These are phyloP conservation scores for Friedmanniomyces endolithicus DNA, from an alignment of 495 filamentous ascomycete genomes.

Conservation along the genomic window DNA sequence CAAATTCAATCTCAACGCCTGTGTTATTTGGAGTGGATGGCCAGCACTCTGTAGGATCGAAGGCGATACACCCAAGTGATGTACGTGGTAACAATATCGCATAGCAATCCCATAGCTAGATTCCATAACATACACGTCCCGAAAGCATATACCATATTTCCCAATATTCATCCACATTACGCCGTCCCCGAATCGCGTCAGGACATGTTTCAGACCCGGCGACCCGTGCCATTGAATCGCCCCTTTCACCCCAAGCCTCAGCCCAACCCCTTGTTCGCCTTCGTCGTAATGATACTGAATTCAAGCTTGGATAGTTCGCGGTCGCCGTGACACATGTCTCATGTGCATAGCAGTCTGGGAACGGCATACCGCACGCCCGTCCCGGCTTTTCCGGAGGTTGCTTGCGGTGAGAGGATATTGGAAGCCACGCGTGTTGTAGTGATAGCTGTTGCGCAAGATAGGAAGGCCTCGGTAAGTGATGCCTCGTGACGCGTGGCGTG, in stretches of 20 bases:
- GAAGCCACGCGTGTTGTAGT: neutral
- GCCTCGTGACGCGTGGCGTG: neutral
- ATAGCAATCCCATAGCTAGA: too few species aligned
- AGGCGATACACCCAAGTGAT: too few species aligned
- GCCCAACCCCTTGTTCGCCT: neutral
- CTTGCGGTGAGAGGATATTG: neutral
- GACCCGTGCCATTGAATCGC: too few species aligned
- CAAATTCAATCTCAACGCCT: too few species aligned
- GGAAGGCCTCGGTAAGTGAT: neutral
- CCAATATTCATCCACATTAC: neutral
- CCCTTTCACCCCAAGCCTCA: too few species aligned
- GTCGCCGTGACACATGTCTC: neutral
- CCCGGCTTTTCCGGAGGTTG: neutral
- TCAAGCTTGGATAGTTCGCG: neutral
- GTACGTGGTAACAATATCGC: too few species aligned
- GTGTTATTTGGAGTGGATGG: too few species aligned
- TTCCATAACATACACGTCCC: neutral
- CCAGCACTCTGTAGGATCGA: too few species aligned
- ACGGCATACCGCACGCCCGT: neutral
- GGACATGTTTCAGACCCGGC: neutral
- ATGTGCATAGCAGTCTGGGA: neutral
- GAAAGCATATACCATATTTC: neutral
- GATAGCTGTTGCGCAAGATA: neutral
- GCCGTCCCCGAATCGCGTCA: neutral
- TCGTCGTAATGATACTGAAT: neutral